Conservation (phyloP, 768 basidiomycete genomes). For the Asterophora parasitica region DNA sequence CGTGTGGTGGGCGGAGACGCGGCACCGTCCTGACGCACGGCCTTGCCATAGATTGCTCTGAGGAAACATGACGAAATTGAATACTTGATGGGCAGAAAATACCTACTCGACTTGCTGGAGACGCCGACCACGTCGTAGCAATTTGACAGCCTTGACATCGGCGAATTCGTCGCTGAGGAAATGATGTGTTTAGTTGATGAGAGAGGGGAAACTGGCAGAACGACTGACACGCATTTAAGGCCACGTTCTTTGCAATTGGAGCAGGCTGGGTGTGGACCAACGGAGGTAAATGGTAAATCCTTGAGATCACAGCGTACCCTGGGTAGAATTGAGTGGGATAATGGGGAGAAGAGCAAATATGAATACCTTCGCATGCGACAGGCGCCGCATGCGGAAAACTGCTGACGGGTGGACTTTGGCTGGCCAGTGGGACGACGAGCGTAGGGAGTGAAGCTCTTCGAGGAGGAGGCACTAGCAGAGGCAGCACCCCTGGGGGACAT, state of each 20-base stretch:
- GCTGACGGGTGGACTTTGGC: conserved; percentile 73
- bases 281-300: conserved; percentile 57
- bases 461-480: conserved; percentile 33
- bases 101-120: conserved; percentile 83
- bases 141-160: conserved; percentile 85
- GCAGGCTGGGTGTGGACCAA: conserved; percentile 52
- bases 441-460: conserved; percentile 36
- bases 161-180: conserved; percentile 79
- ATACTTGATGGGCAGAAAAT: conserved; percentile 3
- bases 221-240: conserved; percentile 87
- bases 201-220: conserved; percentile 1
- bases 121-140: conserved; percentile 72
- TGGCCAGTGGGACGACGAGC: conserved; percentile 51
- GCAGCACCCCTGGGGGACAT: conserved; percentile 58
- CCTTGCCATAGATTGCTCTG: conserved; percentile 78
- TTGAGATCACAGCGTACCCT: conserved; percentile 95
- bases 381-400: conserved; percentile 92
- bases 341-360: conserved; percentile 8
- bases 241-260: conserved; percentile 88
- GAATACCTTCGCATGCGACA: conserved; percentile 81
- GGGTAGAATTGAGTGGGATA: conserved; percentile 8
- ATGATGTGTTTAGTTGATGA: conserved; percentile 3
- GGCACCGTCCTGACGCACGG: conserved; percentile 38
- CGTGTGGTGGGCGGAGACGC: conserved; percentile 32
- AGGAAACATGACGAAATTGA: conserved; percentile 7